Conservation (phyloP, 2,329 filamentous ascomycete species). For the Scorias spongiosa region DNA sequence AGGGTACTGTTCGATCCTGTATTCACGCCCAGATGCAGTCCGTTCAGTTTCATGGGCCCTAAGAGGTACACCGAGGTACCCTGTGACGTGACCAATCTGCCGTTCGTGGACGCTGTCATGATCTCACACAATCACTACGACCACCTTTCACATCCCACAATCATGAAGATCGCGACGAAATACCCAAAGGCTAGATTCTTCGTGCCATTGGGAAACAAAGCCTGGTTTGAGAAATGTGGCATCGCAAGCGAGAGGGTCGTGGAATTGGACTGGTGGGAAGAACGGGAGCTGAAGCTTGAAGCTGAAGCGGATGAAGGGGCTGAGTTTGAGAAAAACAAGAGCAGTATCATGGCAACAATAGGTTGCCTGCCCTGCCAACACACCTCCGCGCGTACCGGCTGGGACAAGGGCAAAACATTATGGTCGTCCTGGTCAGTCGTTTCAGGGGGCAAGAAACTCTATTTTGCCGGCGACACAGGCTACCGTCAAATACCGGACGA, state of each 20-base stretch:
- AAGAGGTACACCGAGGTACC: conserved; percentile 66
- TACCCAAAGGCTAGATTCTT: conserved; percentile 78
- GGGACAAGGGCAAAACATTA: conserved; percentile 61
- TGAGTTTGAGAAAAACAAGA: conserved; percentile 3
- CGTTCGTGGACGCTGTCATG: conserved; percentile 55
- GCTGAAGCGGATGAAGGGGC: no score
- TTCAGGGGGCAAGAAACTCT: conserved; percentile 62
- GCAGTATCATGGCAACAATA: conserved; percentile 52
- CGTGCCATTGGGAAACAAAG: conserved; percentile 65
- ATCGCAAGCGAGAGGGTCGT: conserved; percentile 67
- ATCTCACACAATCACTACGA: conserved; percentile 92
- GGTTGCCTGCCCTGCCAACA: conserved; percentile 78
- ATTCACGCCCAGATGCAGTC: conserved; percentile 75
- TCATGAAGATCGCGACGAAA: conserved; percentile 52
- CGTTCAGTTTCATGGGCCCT: conserved; percentile 53
- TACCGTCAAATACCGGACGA: conserved; percentile 59
- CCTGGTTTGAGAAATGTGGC: conserved; percentile 61
- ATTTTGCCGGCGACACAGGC: conserved; percentile 77
- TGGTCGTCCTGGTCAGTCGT: conserved; percentile 79
- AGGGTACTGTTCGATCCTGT: conserved; percentile 89
- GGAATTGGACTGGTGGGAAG: conserved; percentile 93
- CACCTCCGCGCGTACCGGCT: conserved; percentile 50
- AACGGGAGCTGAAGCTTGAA: conserved; percentile 51
- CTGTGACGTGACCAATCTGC: conserved; percentile 64
- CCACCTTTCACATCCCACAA: conserved; percentile 65